phyloP scores from a whole-genome alignment of 352 stramenopile species.

The Globisporangium okanoganense region DNA sequence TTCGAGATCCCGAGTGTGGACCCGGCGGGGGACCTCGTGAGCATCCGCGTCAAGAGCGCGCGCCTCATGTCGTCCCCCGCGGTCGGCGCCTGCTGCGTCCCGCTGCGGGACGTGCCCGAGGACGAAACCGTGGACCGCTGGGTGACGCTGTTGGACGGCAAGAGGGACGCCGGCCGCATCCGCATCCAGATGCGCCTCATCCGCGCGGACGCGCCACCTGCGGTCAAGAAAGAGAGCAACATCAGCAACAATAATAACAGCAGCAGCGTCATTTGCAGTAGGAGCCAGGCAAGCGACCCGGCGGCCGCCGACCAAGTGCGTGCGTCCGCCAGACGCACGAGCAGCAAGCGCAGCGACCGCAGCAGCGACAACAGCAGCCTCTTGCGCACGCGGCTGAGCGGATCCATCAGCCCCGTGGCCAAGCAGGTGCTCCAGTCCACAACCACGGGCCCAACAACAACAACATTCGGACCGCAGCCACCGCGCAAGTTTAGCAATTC shows the following conservation, averaged over 20 bases:
- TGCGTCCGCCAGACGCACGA: not conserved
- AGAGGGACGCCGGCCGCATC: conserved; percentile 53
- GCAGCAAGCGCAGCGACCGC: conserved; percentile 8
- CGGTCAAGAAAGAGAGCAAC: conserved; percentile 18
- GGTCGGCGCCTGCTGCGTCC: conserved; percentile 48
- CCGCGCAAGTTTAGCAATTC: not conserved
- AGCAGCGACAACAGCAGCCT: conserved; percentile 16
- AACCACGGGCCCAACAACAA: not conserved
- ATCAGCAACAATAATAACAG: conserved; percentile 7
- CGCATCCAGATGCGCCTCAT: conserved; percentile 66
- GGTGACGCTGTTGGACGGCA: conserved; percentile 49
- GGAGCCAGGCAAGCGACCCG: conserved; percentile 3
- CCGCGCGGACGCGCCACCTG: conserved; percentile 22
- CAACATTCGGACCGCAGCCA: not conserved
- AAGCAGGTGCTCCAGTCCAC: not conserved
- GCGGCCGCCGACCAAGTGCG: not conserved
- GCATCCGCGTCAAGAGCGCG: conserved; percentile 68
- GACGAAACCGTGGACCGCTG: conserved; percentile 51
- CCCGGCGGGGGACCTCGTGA: conserved; percentile 44
- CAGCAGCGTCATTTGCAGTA: not conserved
- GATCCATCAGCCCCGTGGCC: conserved; percentile 12
- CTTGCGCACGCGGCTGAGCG: conserved; percentile 13
- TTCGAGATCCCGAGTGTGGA: conserved; percentile 64
- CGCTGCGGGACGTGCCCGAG: conserved; percentile 39
- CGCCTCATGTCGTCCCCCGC: conserved; percentile 57